Percentiles rank a stretch among this genome's conserved stretches.
phyloP scores from a whole-genome alignment of 2,329 filamentous ascomycete genomes.

The Fusarium hainanense region DNA sequence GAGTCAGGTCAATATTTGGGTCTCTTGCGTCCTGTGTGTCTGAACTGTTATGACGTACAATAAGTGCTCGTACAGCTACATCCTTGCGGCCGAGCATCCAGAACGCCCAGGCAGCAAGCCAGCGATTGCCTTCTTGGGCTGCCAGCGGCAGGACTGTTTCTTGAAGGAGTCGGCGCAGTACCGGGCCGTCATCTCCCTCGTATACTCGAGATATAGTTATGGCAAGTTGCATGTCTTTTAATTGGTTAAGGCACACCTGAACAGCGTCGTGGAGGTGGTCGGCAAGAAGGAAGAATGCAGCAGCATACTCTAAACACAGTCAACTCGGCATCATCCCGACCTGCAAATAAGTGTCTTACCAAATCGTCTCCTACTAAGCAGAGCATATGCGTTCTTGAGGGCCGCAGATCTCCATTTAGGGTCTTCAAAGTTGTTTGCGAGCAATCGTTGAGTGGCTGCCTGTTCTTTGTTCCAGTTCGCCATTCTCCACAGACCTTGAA shows the following conservation, averaged over 20 bases:
- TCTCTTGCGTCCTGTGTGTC: background rate
- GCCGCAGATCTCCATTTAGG: slow-evolving; percentile 89
- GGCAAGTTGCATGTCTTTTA: slow-evolving; percentile 89
- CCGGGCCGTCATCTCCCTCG: slow-evolving; percentile 82
- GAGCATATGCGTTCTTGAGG: slow-evolving; percentile 94
- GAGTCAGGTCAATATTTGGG: slow-evolving; percentile 5
- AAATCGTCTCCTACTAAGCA: slow-evolving; percentile 91
- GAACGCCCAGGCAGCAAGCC: slow-evolving; percentile 95
- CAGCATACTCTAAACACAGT: slow-evolving; percentile 81
- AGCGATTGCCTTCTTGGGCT: slow-evolving; percentile 84
- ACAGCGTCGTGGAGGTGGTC: slow-evolving; percentile 87
- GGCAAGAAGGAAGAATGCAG: slow-evolving; percentile 93
- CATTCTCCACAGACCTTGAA: slow-evolving; percentile 95
- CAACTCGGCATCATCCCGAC: slow-evolving; percentile 25
- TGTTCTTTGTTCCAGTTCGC: slow-evolving; percentile 91
- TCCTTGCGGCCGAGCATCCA: slow-evolving; percentile 87
- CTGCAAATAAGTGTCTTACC: slow-evolving; percentile 60
- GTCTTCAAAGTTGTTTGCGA: slow-evolving; percentile 92
- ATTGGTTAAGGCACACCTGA: slow-evolving; percentile 85
- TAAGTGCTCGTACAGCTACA: slow-evolving; percentile 84
- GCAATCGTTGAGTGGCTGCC: slow-evolving; percentile 77
- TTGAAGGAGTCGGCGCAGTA: slow-evolving; percentile 78
- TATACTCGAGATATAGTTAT: slow-evolving; percentile 89
- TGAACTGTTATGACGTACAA: slow-evolving; percentile 64
- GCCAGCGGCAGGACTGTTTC: slow-evolving; percentile 84